phyloP scores from a whole-genome alignment of 768 basidiomycete species.

The Tricholoma furcatifolium region DNA sequence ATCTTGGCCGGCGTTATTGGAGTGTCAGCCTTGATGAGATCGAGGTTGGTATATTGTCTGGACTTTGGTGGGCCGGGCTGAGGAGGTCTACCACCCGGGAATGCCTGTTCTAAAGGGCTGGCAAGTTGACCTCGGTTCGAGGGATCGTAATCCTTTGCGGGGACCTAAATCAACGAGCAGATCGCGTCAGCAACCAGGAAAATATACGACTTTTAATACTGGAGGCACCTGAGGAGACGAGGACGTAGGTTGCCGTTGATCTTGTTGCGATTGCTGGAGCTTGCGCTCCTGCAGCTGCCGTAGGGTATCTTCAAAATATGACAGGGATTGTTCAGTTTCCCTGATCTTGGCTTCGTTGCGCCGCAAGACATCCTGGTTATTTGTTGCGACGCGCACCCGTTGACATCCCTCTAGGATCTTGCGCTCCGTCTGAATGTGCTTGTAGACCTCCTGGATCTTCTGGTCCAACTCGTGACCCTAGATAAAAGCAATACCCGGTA shows the following conservation, averaged over 20 bases:
- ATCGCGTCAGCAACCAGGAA: not conserved
- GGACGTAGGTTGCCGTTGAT: constrained; percentile 48
- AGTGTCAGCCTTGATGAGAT: constrained; percentile 96
- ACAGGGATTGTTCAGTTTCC: constrained; percentile 79
- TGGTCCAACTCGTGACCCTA: constrained; percentile 75
- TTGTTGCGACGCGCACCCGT: constrained; percentile 76
- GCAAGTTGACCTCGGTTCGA: constrained; percentile 33
- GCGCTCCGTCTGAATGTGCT: constrained; percentile 88
- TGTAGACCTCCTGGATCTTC: constrained; percentile 90
- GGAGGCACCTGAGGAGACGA: constrained; percentile 40
- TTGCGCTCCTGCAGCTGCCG: constrained; percentile 81
- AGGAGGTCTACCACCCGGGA: constrained; percentile 33
- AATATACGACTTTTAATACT: not conserved
- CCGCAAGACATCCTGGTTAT: constrained; percentile 82
- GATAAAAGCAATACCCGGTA: constrained; percentile 18
- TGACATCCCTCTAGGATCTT: constrained; percentile 88
- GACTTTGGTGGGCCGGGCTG: constrained; percentile 40
- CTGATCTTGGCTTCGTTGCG: constrained; percentile 83
- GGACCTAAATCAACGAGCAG: constrained; percentile 36
- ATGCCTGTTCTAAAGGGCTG: constrained; percentile 38
- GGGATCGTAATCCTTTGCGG: constrained; percentile 49
- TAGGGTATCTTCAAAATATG: constrained; percentile 85
- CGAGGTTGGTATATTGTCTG: constrained; percentile 81
- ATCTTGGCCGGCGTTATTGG: constrained; percentile 96
- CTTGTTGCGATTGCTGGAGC: constrained; percentile 55